phyloP scores from a whole-genome alignment of 495 filamentous ascomycete genomes.

The Penicillium turbatum region DNA sequence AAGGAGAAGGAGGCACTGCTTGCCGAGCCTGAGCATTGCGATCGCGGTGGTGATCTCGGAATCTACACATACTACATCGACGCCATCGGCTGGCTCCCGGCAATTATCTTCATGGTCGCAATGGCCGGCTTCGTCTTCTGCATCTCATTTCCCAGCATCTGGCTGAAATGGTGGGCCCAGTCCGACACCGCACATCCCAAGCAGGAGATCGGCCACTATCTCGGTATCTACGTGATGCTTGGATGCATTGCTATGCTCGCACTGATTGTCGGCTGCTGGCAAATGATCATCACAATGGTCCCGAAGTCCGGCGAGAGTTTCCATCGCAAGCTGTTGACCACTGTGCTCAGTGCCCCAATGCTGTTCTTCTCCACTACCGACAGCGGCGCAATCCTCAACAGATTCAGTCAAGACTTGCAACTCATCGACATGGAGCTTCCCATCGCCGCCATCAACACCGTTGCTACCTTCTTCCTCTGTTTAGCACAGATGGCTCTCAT shows the following conservation, averaged over 20 bases:
- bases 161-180: constrained; percentile 53
- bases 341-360: constrained; percentile 48
- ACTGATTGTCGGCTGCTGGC: constrained; percentile 46
- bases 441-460: constrained; percentile 45
- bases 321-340: constrained; percentile 44
- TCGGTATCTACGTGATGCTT: constrained; percentile 55
- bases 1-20: constrained; percentile 18
- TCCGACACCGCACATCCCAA: constrained; percentile 41
- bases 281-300: constrained; percentile 52
- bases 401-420: constrained; percentile 59
- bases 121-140: constrained; percentile 44
- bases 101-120: constrained; percentile 41
- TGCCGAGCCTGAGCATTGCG: constrained; percentile 28
- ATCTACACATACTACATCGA: constrained; percentile 58
- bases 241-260: constrained; percentile 39
- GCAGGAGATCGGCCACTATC: constrained; percentile 44
- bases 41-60: constrained; percentile 48
- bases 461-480: constrained; percentile 44
- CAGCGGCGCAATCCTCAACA: constrained; percentile 43
- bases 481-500: constrained; percentile 51
- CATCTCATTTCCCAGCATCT: constrained; percentile 48
- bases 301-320: constrained; percentile 49
- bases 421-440: constrained; percentile 57
- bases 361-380: constrained; percentile 46
- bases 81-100: constrained; percentile 45